These are phyloP conservation scores for Aspergillus bridgeri DNA, from an alignment of 495 filamentous ascomycete genomes.

Conservation along the genomic window DNA sequence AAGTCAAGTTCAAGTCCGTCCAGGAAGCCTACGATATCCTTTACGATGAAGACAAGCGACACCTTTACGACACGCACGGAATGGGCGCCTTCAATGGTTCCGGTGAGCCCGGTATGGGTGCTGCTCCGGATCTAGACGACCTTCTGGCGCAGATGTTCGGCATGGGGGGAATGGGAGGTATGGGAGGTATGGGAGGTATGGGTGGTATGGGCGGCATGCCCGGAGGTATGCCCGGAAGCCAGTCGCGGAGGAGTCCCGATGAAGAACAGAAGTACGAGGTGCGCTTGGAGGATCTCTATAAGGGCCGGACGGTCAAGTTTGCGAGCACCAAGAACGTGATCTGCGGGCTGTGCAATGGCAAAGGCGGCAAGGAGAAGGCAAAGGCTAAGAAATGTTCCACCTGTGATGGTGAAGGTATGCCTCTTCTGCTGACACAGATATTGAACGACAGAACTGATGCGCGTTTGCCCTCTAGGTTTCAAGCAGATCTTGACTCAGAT, in stretches of 20 bases:
- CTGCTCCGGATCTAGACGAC: constrained; percentile 81
- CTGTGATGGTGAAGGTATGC: constrained; percentile 69
- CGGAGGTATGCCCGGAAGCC: constrained; percentile 51
- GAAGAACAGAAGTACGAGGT: constrained; percentile 91
- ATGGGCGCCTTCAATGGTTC: constrained; percentile 86
- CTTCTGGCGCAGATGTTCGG: constrained; percentile 94
- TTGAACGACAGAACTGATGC: constrained; percentile 14
- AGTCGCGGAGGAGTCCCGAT: constrained; percentile 68
- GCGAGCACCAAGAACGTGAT: constrained; percentile 88
- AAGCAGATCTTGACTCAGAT: constrained; percentile 70
- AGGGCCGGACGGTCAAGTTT: constrained; percentile 97
- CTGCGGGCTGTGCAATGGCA: constrained; percentile 81
- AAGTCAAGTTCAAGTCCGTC: constrained; percentile 85
- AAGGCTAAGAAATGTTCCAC: constrained; percentile 80
- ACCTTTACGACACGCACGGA: constrained; percentile 87
- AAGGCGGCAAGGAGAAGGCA: constrained; percentile 86
- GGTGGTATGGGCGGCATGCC: constrained; percentile 58
- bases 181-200: constrained; percentile 58
- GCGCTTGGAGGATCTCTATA: constrained; percentile 89
- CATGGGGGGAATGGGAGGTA: constrained; percentile 47
- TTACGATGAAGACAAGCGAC: constrained; percentile 88
- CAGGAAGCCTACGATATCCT: constrained; percentile 97
- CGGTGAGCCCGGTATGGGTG: constrained; percentile 62
- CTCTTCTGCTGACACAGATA: neutral
- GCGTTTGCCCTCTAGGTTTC: constrained; percentile 39